Evolutionary conservation across 805 yeast genomes (phyloP).

Genomic region (Teunomyces atbi): DNA sequence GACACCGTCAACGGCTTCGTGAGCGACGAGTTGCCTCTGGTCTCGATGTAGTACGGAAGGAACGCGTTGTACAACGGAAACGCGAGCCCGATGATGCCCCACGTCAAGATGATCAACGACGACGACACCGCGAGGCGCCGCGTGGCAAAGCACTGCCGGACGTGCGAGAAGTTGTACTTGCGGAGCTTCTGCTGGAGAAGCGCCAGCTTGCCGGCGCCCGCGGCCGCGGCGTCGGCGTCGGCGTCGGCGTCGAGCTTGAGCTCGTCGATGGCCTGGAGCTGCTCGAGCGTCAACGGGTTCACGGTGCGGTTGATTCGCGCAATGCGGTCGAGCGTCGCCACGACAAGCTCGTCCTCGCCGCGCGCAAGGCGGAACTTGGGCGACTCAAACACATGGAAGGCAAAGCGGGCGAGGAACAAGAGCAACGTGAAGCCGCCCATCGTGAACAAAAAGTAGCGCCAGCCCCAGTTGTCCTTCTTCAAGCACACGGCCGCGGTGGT

Average conservation of each 20-base stretch:
- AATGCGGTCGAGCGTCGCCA: constrained; percentile 41
- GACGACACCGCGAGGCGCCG: constrained; percentile 45
- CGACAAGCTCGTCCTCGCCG: constrained; percentile 51
- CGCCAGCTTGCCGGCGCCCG: constrained; percentile 14
- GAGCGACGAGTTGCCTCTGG: constrained; percentile 32
- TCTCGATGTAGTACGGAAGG: constrained; percentile 49
- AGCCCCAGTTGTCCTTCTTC: constrained; percentile 51
- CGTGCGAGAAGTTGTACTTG: constrained; percentile 33
- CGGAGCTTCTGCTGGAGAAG: constrained; percentile 24
- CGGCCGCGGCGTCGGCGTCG: no score
- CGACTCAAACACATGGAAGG: constrained; percentile 48
- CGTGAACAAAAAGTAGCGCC: constrained; percentile 56
- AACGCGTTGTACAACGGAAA: constrained; percentile 57
- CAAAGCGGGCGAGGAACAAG: constrained; percentile 33
- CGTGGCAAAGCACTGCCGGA: constrained; percentile 47
- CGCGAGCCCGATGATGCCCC: constrained; percentile 60
- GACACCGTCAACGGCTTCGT: constrained; percentile 27
- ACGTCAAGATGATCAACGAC: constrained; percentile 41
- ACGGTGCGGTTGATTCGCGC: constrained; percentile 46
- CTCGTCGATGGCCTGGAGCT: constrained; percentile 45
- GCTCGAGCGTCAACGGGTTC: constrained; percentile 44
- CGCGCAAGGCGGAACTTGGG: constrained; percentile 54
- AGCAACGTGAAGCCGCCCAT: constrained; percentile 46
- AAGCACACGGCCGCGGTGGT: constrained; percentile 36
- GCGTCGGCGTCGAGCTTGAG: constrained; percentile 17